Conservation (phyloP, 176 grass and related monocot genomes). For the Phragmites australis region DNA sequence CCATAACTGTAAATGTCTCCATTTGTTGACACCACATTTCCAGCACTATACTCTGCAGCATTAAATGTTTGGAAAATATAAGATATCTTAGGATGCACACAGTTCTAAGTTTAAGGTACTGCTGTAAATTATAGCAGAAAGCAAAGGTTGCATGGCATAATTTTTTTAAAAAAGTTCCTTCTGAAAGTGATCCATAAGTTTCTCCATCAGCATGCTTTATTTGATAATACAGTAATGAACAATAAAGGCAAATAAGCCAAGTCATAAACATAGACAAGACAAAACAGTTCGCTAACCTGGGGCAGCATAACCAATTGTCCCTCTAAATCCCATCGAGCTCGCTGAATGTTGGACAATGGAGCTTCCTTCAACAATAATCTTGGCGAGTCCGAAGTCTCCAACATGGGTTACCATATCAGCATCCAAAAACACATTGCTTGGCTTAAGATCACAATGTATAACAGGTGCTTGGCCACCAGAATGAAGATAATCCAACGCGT, state of each 20-base stretch:
- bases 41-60: slow-evolving; percentile 42
- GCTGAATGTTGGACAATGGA: neutral
- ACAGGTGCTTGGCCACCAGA: neutral
- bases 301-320: slow-evolving; percentile 33
- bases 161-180: no score
- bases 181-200: neutral
- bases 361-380: neutral
- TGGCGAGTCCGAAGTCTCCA: slow-evolving; percentile 12
- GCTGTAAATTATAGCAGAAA: neutral
- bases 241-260: no score
- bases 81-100: neutral
- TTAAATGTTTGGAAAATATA: neutral
- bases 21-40: slow-evolving; percentile 29
- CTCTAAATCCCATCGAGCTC: slow-evolving; percentile 5
- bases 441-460: slow-evolving; percentile 21
- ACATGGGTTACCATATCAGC: slow-evolving; percentile 7
- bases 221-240: no score
- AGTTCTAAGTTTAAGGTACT: neutral
- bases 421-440: slow-evolving; percentile 30
- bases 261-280: neutral
- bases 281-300: neutral
- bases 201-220: neutral
- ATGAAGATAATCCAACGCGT: slow-evolving; percentile 28
- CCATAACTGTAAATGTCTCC: slow-evolving; percentile 57
- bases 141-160: neutral